Percentiles rank a stretch among this genome's conserved stretches.
Conservation (phyloP, 108 stramenopile species). For the Pseudonitzschia delicatissima region DNA sequence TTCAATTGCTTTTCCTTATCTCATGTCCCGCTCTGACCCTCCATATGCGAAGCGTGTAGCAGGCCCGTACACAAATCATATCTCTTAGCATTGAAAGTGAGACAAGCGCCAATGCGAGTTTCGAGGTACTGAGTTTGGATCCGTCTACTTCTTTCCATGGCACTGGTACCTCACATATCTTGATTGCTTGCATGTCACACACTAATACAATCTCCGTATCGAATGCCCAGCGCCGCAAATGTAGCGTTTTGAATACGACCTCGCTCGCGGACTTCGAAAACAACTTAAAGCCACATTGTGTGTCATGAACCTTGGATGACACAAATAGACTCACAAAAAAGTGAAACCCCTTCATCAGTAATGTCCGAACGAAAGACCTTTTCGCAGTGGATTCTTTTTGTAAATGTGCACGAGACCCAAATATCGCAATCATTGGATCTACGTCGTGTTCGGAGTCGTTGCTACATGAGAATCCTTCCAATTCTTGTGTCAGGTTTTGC, state of each 20-base stretch:
- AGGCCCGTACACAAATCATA: slow-evolving; percentile 81
- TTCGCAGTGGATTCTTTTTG: slow-evolving; percentile 40
- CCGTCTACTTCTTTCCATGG: slow-evolving; percentile 85
- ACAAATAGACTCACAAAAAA: slow-evolving; percentile 64
- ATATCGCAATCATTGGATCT: slow-evolving; percentile 32
- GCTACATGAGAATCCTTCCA: background rate
- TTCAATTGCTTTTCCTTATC: too few species aligned
- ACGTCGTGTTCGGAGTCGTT: slow-evolving; percentile 6
- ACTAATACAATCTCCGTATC: slow-evolving; percentile 78
- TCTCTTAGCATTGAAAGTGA: slow-evolving; percentile 76
- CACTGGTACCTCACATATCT: slow-evolving; percentile 67
- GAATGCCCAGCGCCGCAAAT: slow-evolving; percentile 81
- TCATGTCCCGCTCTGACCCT: slow-evolving; percentile 5
- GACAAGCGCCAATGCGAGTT: slow-evolving; percentile 54
- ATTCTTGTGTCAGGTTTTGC: slow-evolving; percentile 41
- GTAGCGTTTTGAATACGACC: slow-evolving; percentile 56
- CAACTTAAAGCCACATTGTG: slow-evolving; percentile 86
- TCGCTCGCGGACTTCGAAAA: slow-evolving; percentile 49
- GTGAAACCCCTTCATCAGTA: slow-evolving; percentile 79
- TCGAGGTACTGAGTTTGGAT: slow-evolving; percentile 67
- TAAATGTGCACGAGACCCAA: slow-evolving; percentile 80
- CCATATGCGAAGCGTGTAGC: slow-evolving; percentile 77
- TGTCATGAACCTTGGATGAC: slow-evolving; percentile 62
- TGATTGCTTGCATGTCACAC: slow-evolving; percentile 36
- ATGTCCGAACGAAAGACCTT: slow-evolving; percentile 60